Evolutionary conservation across 164 flowering plant genomes (phyloP).

Genomic region (Houttuynia cordata): DNA sequence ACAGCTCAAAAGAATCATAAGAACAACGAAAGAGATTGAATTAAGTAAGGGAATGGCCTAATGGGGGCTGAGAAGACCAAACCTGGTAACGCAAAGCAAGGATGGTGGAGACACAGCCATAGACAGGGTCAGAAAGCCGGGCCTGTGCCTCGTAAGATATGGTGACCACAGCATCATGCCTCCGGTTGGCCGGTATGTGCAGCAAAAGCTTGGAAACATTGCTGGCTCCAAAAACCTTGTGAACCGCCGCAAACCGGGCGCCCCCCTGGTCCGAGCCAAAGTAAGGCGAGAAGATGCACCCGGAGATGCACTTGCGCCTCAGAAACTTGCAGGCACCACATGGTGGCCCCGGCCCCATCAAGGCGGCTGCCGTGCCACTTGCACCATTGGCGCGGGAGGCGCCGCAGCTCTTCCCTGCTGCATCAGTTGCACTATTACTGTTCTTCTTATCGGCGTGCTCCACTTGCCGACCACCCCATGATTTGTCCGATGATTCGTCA

Average conservation of each 20-base stretch:
- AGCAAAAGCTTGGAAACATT: conserved; percentile 74
- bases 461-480: too few species aligned
- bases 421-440: not conserved
- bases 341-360: conserved; percentile 25
- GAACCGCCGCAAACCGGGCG: conserved; percentile 79
- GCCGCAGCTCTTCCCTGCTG: not conserved
- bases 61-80: not conserved
- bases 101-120: conserved; percentile 90
- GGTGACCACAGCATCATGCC: conserved; percentile 81
- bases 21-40: too few species aligned
- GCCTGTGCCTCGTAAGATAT: conserved; percentile 86
- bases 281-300: conserved; percentile 75
- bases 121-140: conserved; percentile 80
- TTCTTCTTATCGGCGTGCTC: too few species aligned
- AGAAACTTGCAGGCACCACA: conserved; percentile 95
- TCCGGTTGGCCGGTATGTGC: conserved; percentile 56
- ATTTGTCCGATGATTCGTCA: too few species aligned
- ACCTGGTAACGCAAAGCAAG: conserved; percentile 90
- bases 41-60: not conserved
- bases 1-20: too few species aligned
- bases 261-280: conserved; percentile 89
- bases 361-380: not conserved
- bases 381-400: not conserved
- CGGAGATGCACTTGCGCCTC: conserved; percentile 81
- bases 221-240: conserved; percentile 90